Evolutionary conservation across 2,329 filamentous ascomycete genomes (phyloP).

Genomic region (Aspergillus tamarii): DNA sequence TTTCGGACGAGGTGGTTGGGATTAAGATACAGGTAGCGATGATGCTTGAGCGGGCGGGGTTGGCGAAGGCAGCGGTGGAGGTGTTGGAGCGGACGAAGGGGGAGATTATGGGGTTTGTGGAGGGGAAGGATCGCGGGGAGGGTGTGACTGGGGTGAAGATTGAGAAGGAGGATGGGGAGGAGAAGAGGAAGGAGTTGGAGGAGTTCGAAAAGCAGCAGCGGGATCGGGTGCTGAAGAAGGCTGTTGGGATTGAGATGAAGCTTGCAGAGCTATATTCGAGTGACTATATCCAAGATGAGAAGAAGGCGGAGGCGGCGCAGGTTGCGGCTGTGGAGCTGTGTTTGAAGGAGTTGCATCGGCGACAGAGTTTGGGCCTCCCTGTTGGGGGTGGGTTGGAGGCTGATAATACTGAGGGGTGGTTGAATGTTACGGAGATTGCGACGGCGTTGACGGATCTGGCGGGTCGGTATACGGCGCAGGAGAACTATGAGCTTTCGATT

Average conservation of each 20-base stretch:
- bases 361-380: constrained; percentile 68
- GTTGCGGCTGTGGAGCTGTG: constrained; percentile 81
- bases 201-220: constrained; percentile 49
- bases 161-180: constrained; percentile 25
- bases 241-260: constrained; percentile 78
- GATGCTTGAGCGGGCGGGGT: constrained; percentile 76
- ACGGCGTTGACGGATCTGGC: constrained; percentile 63
- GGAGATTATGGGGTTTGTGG: constrained; percentile 61
- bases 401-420: constrained; percentile 35
- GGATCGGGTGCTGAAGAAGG: constrained; percentile 71
- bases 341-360: constrained; percentile 72
- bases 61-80: constrained; percentile 70
- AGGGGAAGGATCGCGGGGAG: constrained; percentile 20
- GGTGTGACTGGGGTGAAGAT: constrained; percentile 26
- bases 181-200: constrained; percentile 29
- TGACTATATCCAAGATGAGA: constrained; percentile 72
- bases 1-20: constrained; percentile 87
- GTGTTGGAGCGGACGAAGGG: constrained; percentile 75
- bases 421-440: constrained; percentile 44
- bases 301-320: constrained; percentile 74
- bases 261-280: constrained; percentile 81
- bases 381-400: constrained; percentile 61
- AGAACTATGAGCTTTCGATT: constrained; percentile 78
- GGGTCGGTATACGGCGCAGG: constrained; percentile 72
- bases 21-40: constrained; percentile 80